Conservation (phyloP, 352 stramenopile species). For the Pythium insidiosum region DNA sequence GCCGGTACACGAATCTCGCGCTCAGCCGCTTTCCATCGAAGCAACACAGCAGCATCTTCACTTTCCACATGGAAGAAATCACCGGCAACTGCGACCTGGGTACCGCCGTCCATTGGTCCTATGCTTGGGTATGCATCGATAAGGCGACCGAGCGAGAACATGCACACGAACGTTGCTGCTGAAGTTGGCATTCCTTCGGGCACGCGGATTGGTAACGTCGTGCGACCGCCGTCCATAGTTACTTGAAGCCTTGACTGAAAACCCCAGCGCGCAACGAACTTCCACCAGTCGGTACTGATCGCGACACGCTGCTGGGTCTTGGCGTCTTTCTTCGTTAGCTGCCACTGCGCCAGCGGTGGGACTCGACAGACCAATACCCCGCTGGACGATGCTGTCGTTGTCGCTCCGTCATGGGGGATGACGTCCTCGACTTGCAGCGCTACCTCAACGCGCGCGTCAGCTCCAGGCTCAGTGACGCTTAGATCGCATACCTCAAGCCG, state of each 20-base stretch:
- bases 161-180: conserved; percentile 15
- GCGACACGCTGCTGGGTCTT: conserved; percentile 7
- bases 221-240: conserved; percentile 38
- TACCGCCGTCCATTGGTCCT: conserved; percentile 32
- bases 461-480: conserved; percentile 2
- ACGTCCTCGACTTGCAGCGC: conserved; percentile 20
- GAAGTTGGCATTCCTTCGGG: no score
- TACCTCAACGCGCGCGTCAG: conserved; percentile 9
- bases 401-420: conserved; percentile 1
- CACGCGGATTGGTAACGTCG: no score
- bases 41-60: conserved; percentile 30
- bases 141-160: conserved; percentile 21
- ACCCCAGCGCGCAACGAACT: conserved; percentile 15
- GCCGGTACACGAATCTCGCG: conserved; percentile 22
- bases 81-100: conserved; percentile 32
- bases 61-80: conserved; percentile 59
- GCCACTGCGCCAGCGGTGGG: conserved; percentile 32
- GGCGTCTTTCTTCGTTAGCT: conserved; percentile 4
- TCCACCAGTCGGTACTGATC: conserved; percentile 15
- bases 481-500: conserved; percentile 6
- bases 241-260: conserved; percentile 18
- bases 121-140: conserved; percentile 27
- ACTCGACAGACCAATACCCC: conserved; percentile 24
- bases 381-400: not conserved
- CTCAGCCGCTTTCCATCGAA: conserved; percentile 42